Percentiles rank a stretch among this genome's conserved stretches.
Conservation (phyloP, 495 filamentous ascomycete species). For the Trichoderma parareesei region DNA sequence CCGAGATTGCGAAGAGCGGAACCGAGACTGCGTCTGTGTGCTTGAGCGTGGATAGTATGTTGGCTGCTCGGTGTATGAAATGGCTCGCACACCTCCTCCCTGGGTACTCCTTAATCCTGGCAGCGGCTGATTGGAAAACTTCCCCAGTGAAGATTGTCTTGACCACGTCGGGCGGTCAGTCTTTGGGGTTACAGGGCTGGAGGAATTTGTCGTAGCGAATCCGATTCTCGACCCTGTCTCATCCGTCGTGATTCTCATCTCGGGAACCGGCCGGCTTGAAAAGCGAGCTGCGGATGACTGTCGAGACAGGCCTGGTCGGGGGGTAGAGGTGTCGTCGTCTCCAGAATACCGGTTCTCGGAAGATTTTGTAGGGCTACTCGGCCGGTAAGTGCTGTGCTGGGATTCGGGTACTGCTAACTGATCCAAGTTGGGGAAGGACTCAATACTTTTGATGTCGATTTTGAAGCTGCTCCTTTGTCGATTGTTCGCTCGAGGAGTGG, state of each 20-base stretch:
- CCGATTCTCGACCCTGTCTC: constrained; percentile 69
- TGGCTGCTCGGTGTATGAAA: constrained; percentile 53
- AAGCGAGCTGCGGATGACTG: constrained; percentile 52
- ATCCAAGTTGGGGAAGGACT: background rate
- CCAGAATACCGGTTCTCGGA: background rate
- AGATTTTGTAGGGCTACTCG: background rate
- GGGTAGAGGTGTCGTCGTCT: constrained; percentile 17
- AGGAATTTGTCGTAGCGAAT: constrained; percentile 50
- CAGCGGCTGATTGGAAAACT: constrained; percentile 55
- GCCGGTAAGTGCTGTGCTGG: background rate
- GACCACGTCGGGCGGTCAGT: constrained; percentile 35
- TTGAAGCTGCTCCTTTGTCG: constrained; percentile 2
- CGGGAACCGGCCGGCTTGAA: constrained; percentile 65
- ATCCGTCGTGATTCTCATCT: constrained; percentile 56
- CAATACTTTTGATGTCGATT: background rate
- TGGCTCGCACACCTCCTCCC: constrained; percentile 50
- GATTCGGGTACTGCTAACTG: background rate
- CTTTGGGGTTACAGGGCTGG: constrained; percentile 22
- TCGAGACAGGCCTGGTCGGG: constrained; percentile 41
- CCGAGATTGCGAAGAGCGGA: background rate
- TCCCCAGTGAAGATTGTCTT: constrained; percentile 40
- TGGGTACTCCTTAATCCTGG: constrained; percentile 51
- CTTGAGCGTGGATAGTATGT: constrained; percentile 4
- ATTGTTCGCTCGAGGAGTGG: background rate
- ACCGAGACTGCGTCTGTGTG: background rate